Evolutionary conservation across 495 filamentous ascomycete genomes (phyloP).

Genomic region (Penicillium roqueforti): DNA sequence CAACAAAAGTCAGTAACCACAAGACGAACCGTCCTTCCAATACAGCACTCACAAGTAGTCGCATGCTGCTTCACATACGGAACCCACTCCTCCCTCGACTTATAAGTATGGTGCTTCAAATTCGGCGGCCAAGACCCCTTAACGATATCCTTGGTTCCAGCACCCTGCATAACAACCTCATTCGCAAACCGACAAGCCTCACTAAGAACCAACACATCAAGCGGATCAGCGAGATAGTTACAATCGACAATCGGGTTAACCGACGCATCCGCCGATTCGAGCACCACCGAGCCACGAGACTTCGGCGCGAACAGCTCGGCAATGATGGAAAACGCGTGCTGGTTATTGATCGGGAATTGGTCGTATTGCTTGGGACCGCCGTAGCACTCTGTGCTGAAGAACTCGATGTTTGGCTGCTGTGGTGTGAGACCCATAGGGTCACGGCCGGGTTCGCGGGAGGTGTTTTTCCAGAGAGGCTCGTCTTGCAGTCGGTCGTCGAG

Average conservation of each 20-base stretch:
- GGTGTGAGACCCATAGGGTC: slow-evolving; percentile 50
- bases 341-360: slow-evolving; percentile 39
- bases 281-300: slow-evolving; percentile 39
- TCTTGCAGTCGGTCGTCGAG: slow-evolving; percentile 46
- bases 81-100: slow-evolving; percentile 46
- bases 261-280: slow-evolving; percentile 32
- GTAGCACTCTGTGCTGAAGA: slow-evolving; percentile 51
- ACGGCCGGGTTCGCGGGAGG: slow-evolving; percentile 39
- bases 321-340: slow-evolving; percentile 42
- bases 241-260: slow-evolving; percentile 48
- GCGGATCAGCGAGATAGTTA: slow-evolving; percentile 44
- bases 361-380: slow-evolving; percentile 49
- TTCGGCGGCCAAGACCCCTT: slow-evolving; percentile 51
- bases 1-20: slow-evolving; percentile 1
- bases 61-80: slow-evolving; percentile 48
- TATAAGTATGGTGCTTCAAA: slow-evolving; percentile 44
- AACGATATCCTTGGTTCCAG: slow-evolving; percentile 52
- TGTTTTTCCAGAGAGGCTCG: slow-evolving; percentile 40
- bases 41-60: slow-evolving; percentile 43
- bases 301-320: slow-evolving; percentile 40
- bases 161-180: slow-evolving; percentile 50
- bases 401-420: slow-evolving; percentile 48
- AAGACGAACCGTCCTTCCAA: neutral
- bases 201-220: slow-evolving; percentile 46
- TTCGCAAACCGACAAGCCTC: slow-evolving; percentile 51